Evolutionary conservation across 2,329 filamentous ascomycete species (phyloP), one percentile per base, ranked within the genome.

Genomic region (Ascochyta rabiei): DNA sequence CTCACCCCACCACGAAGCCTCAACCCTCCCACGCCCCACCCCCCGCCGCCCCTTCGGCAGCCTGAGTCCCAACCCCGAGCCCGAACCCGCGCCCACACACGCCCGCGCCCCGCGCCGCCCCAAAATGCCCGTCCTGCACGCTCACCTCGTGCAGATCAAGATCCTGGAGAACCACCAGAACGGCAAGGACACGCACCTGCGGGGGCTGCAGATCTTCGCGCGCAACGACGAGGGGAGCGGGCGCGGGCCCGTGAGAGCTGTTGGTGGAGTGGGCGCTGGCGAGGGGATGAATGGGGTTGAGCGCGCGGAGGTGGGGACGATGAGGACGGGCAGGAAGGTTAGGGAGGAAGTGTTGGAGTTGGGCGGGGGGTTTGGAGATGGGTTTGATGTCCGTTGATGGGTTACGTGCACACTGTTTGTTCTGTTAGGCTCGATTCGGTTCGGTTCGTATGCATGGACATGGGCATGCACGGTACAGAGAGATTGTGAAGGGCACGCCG

Each of bases 101-200:
- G 10, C 23, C 9, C 15, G 8, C 40, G 0, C 30, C 0, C 34
- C 47, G 10, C 83, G n/a, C 81, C 41, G 81, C 81, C 42, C 86
- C 86, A 68, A 89, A 84, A 35, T 89, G 87, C 80, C 80, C 66
- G 89, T 93, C 1, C 84, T 98, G 16, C 86, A 93, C 56, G 92
- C 90, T 15, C 96, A 93, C 78, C 86, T 98, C 26, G 82, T 99
- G 24, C 93, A 98, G 75, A 87, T 98, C 69, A 87, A 90, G 63
- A 88, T 99, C 43, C 84, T 93, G 46, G 95, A 98, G 78, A 99
- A 99, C 71, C 95, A 99, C 74, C 95, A 99, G 77, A 99, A 99
- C 74, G 95, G 95, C 61, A 99, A 99, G 75, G 95, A 99, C 73
- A 99, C 95, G n/a, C 95, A 99, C 80, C 84, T 99, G 21, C 84